These are phyloP conservation scores for Fraxinus quadrangulata DNA, from an alignment of 257 asterid genomes.

Conservation along the genomic window DNA sequence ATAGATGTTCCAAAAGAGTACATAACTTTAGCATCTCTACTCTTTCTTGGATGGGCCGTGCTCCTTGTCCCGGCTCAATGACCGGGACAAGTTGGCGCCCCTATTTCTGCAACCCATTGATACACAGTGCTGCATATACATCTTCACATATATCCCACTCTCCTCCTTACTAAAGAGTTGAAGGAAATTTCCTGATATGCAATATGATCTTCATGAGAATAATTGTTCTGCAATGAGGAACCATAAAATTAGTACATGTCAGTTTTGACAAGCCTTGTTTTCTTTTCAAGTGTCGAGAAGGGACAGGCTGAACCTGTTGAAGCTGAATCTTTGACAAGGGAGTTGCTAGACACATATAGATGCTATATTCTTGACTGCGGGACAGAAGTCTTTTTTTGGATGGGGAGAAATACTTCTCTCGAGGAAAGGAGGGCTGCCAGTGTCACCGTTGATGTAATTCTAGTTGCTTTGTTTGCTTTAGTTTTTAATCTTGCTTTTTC, in stretches of 20 bases:
- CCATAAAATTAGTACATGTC: constrained; percentile 13
- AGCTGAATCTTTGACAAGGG: constrained; percentile 73
- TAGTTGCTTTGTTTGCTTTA: constrained; percentile 32
- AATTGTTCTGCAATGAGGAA: constrained; percentile 4
- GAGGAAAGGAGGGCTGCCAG: constrained; percentile 89
- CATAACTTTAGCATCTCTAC: background rate
- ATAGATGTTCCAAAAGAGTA: constrained; percentile 1
- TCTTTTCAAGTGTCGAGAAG: constrained; percentile 56
- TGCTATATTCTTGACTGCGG: constrained; percentile 94
- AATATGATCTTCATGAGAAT: background rate
- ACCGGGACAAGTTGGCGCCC: too few species aligned
- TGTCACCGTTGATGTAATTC: constrained; percentile 75
- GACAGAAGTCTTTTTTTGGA: constrained; percentile 80
- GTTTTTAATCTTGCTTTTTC: constrained; percentile 20
- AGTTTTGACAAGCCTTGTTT: background rate
- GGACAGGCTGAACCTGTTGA: constrained; percentile 73
- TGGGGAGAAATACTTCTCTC: constrained; percentile 93
- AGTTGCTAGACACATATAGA: constrained; percentile 73
- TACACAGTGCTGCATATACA: background rate
- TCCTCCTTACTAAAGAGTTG: background rate
- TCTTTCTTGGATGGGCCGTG: background rate
- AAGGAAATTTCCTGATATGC: background rate
- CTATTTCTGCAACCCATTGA: background rate
- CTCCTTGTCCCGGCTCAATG: too few species aligned
- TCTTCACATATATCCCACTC: background rate